Base-by-base conservation (phyloP, 768 basidiomycete genomes). In the Lanmaoa rubissima region DNA sequence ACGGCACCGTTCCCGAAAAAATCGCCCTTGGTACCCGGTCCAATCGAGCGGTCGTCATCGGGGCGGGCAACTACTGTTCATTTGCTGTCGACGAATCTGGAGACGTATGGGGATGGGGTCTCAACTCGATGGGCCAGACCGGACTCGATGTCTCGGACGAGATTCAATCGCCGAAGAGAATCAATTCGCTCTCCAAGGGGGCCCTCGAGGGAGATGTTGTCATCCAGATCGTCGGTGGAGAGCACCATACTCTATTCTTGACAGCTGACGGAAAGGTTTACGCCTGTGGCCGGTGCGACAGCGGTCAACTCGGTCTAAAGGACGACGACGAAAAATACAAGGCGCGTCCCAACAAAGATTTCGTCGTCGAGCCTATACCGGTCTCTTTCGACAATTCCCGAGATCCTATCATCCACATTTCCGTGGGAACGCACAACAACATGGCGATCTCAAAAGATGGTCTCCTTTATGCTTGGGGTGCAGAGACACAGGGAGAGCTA, bases 51-150 rank as follows among this genome's bases (percentile, higher is more conserved):
- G 85, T 87, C 13, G 75, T 74, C 41, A 76, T 98, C 58, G 93
- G 93, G 5, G 82, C 93, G 0, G 95, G 96, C 8, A 80, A 81
- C 50, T 91, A 86, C 72, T 89, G 92, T 65, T 95, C 93, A 0
- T 98, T 97, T 65, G 95, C 94, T 3, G 85, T 98, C 54, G 88
- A 94, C 69, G 82, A 88, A 51, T 75, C 78, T 7, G 94, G 93
- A 31, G 83, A 81, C 48, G 89, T 96, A 10, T 98, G 88, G 86
- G 93, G 85, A 13, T 98, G 96, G 96, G 96, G 96, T n/a, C 77
- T 94, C 57, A 97, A 98, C 72, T 91, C 78, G 73, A 90, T 81
- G 87, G 94, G 88, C 31, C 90, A 92, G 72, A 84, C 83, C 1
- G 90, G 90, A 34, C 86, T 88, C 0, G 78, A 76, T 9, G 68